These are phyloP conservation scores for Colletotrichum camelliae DNA, from an alignment of 2,329 filamentous ascomycete genomes.

Conservation along the genomic window DNA sequence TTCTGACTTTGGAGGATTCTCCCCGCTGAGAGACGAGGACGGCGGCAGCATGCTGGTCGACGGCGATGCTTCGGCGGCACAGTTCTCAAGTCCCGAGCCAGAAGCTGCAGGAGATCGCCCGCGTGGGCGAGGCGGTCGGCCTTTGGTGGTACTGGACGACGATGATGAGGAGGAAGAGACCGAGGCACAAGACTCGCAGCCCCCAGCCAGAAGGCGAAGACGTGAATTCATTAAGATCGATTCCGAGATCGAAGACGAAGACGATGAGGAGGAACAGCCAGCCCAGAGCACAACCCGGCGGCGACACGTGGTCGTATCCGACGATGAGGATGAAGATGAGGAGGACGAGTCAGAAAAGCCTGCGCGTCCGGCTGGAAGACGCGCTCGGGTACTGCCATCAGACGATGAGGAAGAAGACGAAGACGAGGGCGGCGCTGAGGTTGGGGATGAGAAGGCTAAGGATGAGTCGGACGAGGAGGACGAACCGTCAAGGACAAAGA, in stretches of 20 bases:
- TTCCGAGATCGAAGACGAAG: background rate
- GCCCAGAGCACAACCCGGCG: constrained; percentile 21
- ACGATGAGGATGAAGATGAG: constrained; percentile 24
- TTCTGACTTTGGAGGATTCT: constrained; percentile 10
- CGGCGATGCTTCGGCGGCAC: constrained; percentile 12
- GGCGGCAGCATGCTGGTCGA: constrained; percentile 12
- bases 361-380: background rate
- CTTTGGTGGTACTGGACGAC: constrained; percentile 31
- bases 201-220: background rate
- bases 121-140: constrained; percentile 24
- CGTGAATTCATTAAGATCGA: background rate
- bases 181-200: background rate
- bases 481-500: background rate
- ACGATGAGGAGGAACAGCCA: background rate
- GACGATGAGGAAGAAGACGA: constrained; percentile 17
- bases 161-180: constrained; percentile 23
- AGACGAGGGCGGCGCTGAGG: constrained; percentile 8
- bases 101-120: constrained; percentile 8
- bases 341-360: background rate
- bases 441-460: background rate
- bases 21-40: constrained; percentile 11
- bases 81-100: constrained; percentile 36
- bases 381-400: background rate
- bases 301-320: constrained; percentile 22
- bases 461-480: background rate